Base-by-base conservation (phyloP, 1,284 basidiomycete species). In the Ganoderma leucocontextum region DNA sequence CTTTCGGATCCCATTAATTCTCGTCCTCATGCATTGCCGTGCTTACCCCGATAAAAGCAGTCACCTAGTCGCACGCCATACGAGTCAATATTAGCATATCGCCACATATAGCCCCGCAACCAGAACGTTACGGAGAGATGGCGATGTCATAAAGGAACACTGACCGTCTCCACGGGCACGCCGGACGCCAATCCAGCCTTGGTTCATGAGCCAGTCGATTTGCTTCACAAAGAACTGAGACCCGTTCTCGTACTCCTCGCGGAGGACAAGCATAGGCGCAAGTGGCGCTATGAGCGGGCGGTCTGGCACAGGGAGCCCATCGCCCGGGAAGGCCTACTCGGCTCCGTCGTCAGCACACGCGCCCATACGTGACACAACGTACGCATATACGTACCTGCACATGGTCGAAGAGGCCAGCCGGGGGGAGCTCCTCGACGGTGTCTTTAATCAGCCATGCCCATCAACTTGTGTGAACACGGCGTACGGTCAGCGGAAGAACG, bases 231-330 rank as follows among this genome's bases (percentile, higher is more conserved):
- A 93, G 10, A 81, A 76, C 2, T 80, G 79, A 1, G 85, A 83
- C 3, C 89, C 89, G 44, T 83, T 84, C 69, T 87, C 83, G 77
- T 94, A 95, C 80, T 95, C 94, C 8, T 78, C 80, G 41, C 87
- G 85, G 57, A 92, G 80, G 4, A 82, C 77, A 2, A 82, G 77
- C 68, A 90, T 86, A 2, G 86, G 81, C 25, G 81, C 79, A 22
- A 88, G 77, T 15, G 78, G 74, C 63, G 85, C 83, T 64, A 92
- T 83, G 49, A 91, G 78, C 6, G 89, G 89, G 19, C 85, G 81
- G 42, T 80, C 76, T 13, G 80, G 82, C 66, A 69, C n/a, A 15
- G 70, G 65, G 9, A 66, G 62, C n/a, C 68, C 71, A 19, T 68
- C 65, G 55, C 72, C 63, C 25, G 72, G 62, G 67, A 69, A 68